Percentiles rank a stretch among this genome's conserved stretches.
These are phyloP conservation scores for Persicaria maculosa DNA, from an alignment of 148 eudicot species.

Conservation along the genomic window DNA sequence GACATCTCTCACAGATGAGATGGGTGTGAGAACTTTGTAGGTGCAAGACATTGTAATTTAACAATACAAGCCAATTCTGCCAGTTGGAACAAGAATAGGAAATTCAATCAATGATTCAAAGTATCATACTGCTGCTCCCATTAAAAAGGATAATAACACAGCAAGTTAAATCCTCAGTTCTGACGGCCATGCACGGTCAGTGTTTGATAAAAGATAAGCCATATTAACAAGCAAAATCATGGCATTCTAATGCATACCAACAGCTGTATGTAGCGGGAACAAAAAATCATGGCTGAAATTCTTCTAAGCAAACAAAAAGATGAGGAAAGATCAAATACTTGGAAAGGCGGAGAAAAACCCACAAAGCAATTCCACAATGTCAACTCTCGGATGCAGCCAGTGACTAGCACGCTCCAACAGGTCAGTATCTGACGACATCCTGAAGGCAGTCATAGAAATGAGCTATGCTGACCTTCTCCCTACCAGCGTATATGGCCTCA, in stretches of 20 bases:
- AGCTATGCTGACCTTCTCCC: slow-evolving; percentile 16
- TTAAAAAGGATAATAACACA: background rate
- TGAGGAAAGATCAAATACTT: background rate
- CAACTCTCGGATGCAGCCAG: background rate
- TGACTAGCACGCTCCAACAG: background rate
- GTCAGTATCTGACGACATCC: slow-evolving; percentile 19
- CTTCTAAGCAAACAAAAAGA: background rate
- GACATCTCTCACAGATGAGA: background rate
- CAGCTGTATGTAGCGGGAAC: background rate
- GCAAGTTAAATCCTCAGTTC: background rate
- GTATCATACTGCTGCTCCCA: background rate
- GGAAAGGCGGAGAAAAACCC: background rate
- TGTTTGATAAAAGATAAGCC: background rate
- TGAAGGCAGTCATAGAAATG: slow-evolving; percentile 23
- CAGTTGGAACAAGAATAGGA: background rate
- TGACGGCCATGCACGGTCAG: background rate
- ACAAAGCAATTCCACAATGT: background rate
- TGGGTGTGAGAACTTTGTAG: background rate
- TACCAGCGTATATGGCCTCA: slow-evolving; percentile 18
- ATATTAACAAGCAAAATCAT: background rate
- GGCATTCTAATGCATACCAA: background rate
- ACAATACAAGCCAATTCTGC: background rate
- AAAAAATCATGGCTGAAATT: no score
- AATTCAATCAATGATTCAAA: background rate
- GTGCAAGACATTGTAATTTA: background rate